Conservation (phyloP, 2,329 filamentous ascomycete species). For the Talaromyces sp. region DNA sequence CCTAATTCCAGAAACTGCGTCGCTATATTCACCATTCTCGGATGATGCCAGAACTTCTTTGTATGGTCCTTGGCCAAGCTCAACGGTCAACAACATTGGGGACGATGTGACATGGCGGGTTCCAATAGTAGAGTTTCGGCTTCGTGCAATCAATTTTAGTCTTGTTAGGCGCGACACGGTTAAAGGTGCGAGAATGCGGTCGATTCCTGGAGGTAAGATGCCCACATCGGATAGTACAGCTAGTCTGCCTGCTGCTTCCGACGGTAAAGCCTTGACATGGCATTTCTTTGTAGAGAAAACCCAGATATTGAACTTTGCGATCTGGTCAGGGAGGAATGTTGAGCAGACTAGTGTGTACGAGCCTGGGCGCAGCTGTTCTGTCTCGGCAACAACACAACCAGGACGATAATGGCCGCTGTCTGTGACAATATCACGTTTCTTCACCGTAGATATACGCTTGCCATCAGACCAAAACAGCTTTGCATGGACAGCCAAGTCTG, state of each 20-base stretch:
- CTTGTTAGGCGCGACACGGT: constrained; percentile 57
- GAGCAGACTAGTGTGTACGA: constrained; percentile 86
- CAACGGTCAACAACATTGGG: constrained; percentile 68
- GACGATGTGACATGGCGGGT: constrained; percentile 41
- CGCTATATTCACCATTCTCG: constrained; percentile 72
- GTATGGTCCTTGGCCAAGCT: constrained; percentile 69
- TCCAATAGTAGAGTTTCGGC: constrained; percentile 44
- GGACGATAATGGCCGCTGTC: constrained; percentile 87
- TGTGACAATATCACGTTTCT: constrained; percentile 70
- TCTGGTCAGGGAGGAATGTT: constrained; percentile 80
- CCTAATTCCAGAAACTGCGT: constrained; percentile 64
- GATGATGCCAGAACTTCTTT: constrained; percentile 64
- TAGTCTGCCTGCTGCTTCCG: constrained; percentile 73
- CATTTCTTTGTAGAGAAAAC: constrained; percentile 63
- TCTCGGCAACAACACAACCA: constrained; percentile 70
- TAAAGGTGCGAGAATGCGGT: constrained; percentile 56
- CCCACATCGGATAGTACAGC: constrained; percentile 49
- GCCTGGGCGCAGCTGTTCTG: constrained; percentile 62
- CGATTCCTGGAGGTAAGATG: constrained; percentile 54
- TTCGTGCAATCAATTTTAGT: constrained; percentile 57
- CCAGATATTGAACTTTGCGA: constrained; percentile 70
- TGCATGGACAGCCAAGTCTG: constrained; percentile 75
- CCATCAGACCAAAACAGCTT: constrained; percentile 79
- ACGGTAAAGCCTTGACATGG: constrained; percentile 60
- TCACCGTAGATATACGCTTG: constrained; percentile 67